Base-by-base conservation (phyloP, 441 rosid species). In the Flueggea neowawraea region DNA sequence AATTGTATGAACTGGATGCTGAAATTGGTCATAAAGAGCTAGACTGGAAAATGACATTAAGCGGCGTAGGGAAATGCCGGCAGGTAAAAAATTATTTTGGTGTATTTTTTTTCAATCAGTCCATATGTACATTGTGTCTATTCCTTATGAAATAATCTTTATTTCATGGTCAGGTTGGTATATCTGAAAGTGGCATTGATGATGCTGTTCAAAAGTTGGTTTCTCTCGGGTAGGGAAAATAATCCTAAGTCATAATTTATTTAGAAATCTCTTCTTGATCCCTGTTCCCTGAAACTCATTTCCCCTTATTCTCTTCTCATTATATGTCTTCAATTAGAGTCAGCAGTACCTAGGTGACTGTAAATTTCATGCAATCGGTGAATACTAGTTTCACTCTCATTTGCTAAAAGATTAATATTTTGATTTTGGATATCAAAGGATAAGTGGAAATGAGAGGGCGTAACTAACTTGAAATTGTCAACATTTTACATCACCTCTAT, bases 1-100 rank as follows among this genome's bases (percentile, higher is more conserved):
- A 95, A 84, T 96, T 95, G 31, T 95, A 95, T 75, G 97, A 95
- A 78, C 68, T 89, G 52, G 99, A 95, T 84, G 99, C 99, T 73
- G 99, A 91, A 78, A 65, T 86, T 78, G 99, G 97, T 44, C 96
- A 95, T 69, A 86, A 81, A 70, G 99, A 89, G 77, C 85, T 95
- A 69, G 97, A 86, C 69, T 95, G 99, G 99, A 95, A 95, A 76
- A 87, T 91, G 75, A 95, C 99, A 55, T 56, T 80, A 58, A 91
- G 97, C 17, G 97, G 99, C 16, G 99, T 91, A 33, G 97, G 97
- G 63, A 87, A 89, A 82, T 95, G 99, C 82, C 87, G 97, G 60
- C 99, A 94, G 94, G 99, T 95, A 53, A 71, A 58, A 17, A 52
- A 11, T 31, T 64, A 69, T 66, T 22, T 54, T 64, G 17, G 6